phyloP scores from a whole-genome alignment of 352 stramenopile species.

The Peronosclerospora sorghi region DNA sequence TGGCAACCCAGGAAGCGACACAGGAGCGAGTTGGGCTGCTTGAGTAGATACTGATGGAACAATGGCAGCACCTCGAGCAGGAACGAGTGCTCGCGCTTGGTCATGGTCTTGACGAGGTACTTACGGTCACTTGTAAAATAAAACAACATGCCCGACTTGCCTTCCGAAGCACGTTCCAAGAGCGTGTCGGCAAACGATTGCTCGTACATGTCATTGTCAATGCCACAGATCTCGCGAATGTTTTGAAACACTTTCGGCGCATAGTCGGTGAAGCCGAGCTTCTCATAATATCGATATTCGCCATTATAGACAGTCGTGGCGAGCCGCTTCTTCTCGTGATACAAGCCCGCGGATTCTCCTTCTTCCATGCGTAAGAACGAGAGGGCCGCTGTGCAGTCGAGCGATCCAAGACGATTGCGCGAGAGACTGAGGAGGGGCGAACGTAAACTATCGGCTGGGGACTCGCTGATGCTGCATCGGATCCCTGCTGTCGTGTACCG shows the following conservation, averaged over 20 bases:
- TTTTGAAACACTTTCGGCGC: conserved; percentile 78
- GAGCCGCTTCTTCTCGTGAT: conserved; percentile 75
- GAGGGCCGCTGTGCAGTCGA: conserved; percentile 33
- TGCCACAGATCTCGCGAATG: conserved; percentile 65
- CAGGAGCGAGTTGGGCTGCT: conserved; percentile 69
- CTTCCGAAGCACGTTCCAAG: conserved; percentile 67
- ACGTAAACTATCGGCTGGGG: conserved; percentile 29
- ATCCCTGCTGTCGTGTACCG: conserved; percentile 79
- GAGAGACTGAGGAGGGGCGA: conserved; percentile 31
- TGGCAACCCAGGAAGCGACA: conserved; percentile 77
- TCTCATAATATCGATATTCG: conserved; percentile 79
- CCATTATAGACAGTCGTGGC: conserved; percentile 76
- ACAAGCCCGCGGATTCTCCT: conserved; percentile 36
- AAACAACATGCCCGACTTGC: conserved; percentile 82
- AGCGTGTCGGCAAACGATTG: conserved; percentile 80
- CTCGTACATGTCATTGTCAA: conserved; percentile 69
- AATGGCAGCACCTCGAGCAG: conserved; percentile 67
- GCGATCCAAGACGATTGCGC: conserved; percentile 22
- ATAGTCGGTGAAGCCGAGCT: conserved; percentile 82
- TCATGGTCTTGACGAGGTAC: conserved; percentile 86
- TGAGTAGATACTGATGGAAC: conserved; percentile 81
- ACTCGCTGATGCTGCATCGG: conserved; percentile 63
- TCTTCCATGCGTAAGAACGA: conserved; percentile 62
- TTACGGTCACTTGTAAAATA: conserved; percentile 81
- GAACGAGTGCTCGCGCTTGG: conserved; percentile 80